Evolutionary conservation across 345 rosid species (phyloP).

Genomic region (Anacardium occidentale): DNA sequence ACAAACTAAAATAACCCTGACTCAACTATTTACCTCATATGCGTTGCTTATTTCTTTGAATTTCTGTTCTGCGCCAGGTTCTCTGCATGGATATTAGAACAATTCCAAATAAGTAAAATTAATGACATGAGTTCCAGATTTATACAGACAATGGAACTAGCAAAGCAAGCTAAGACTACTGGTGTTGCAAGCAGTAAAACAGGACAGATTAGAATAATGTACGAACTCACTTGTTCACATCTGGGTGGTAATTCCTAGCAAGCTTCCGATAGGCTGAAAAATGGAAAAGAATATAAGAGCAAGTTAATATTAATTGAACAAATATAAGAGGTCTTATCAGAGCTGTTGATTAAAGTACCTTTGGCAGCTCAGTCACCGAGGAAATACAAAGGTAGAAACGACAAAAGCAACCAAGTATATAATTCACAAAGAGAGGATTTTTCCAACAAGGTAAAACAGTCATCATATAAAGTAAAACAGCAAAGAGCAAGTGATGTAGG

Average conservation of each 20-base stretch:
- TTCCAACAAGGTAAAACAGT: too few species aligned
- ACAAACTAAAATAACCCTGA: constrained; percentile 19
- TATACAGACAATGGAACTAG: constrained; percentile 1
- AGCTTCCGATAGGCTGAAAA: constrained; percentile 93
- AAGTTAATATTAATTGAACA: not conserved
- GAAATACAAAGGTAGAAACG: not conserved
- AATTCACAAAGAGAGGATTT: too few species aligned
- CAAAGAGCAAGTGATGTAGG: too few species aligned
- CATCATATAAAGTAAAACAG: too few species aligned
- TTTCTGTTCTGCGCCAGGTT: constrained; percentile 83
- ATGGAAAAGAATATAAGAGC: not conserved
- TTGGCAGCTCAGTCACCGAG: too few species aligned
- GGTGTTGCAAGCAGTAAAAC: not conserved
- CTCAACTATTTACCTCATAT: constrained; percentile 66
- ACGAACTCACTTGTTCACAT: constrained; percentile 86
- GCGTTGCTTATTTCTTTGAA: constrained; percentile 99
- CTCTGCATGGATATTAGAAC: constrained; percentile 46
- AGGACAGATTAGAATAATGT: not conserved
- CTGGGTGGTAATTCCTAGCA: constrained; percentile 95
- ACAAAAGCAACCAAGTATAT: not conserved
- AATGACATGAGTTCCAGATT: not conserved
- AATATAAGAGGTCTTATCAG: not conserved
- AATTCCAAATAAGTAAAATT: not conserved
- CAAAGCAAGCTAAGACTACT: not conserved
- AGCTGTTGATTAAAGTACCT: not conserved